Percentiles rank a stretch among this genome's conserved stretches.
Conservation (phyloP, 768 basidiomycete genomes). For the Tylopilus balloui region DNA sequence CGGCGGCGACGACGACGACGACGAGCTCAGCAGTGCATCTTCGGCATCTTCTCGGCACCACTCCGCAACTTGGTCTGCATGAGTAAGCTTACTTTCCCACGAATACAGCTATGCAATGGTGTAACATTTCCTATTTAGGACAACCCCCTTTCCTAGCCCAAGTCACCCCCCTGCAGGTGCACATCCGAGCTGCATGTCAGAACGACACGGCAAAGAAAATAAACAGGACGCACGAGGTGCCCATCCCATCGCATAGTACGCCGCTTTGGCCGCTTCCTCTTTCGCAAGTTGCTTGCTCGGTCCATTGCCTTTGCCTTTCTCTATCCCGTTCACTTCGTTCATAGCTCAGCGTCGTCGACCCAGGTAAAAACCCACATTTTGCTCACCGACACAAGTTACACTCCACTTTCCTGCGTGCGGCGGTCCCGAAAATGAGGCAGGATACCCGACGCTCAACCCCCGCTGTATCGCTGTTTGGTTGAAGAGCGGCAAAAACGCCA, state of each 20-base stretch:
- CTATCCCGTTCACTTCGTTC: conserved; percentile 60
- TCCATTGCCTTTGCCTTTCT: conserved; percentile 62
- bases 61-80: conserved; percentile 11
- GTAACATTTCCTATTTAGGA: conserved; percentile 20
- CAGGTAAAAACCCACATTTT: neutral
- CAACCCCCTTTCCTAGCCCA: conserved; percentile 1
- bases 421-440: conserved; percentile 57
- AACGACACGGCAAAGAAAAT: neutral
- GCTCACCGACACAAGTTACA: conserved; percentile 64
- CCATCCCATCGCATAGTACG: conserved; percentile 76
- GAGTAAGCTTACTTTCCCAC: conserved; percentile 26
- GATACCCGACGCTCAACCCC: conserved; percentile 57
- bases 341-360: conserved; percentile 1
- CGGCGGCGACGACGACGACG: neutral
- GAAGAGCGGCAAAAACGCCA: conserved; percentile 67
- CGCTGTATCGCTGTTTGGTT: conserved; percentile 71
- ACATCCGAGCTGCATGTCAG: too few species aligned
- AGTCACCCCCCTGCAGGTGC: conserved; percentile 18
- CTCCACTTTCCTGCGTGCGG: conserved; percentile 66
- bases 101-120: neutral
- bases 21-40: conserved; percentile 16
- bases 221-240: conserved; percentile 36
- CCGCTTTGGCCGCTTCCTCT: conserved; percentile 69
- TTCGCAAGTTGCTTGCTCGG: conserved; percentile 72
- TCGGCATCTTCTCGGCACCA: conserved; percentile 26